These are phyloP conservation scores for Serpula lacrymans DNA, from an alignment of 768 basidiomycete species.

Conservation along the genomic window DNA sequence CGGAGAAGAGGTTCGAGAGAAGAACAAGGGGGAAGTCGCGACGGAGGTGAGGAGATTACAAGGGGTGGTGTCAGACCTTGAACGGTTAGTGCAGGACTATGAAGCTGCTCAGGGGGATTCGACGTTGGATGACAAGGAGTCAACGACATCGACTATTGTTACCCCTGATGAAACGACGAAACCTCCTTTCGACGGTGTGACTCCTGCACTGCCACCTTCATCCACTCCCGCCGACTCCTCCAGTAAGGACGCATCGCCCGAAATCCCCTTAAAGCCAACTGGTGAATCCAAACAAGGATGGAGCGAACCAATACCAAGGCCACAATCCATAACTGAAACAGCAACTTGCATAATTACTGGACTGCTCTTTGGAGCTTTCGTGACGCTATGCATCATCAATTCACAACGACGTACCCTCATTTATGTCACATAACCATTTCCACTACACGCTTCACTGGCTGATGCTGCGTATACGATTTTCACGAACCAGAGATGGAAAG, in stretches of 20 bases:
- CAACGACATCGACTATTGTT: constrained; percentile 8
- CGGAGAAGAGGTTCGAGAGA: constrained; percentile 61
- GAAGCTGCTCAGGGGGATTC: constrained; percentile 29
- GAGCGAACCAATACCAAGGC: constrained; percentile 14
- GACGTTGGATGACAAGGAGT: constrained; percentile 13
- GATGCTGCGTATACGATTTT: too few species aligned
- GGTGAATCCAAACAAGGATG: too few species aligned
- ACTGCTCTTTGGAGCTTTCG: constrained; percentile 56
- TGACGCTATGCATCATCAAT: constrained; percentile 49
- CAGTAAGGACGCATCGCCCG: background rate
- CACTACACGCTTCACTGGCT: too few species aligned
- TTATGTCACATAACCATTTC: constrained; percentile 26
- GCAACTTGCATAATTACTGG: constrained; percentile 53
- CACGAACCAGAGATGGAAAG: too few species aligned
- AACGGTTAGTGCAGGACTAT: constrained; percentile 41
- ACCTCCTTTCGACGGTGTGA: too few species aligned
- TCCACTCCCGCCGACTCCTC: too few species aligned
- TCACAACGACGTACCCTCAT: constrained; percentile 46
- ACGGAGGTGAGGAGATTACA: constrained; percentile 49
- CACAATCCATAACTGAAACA: constrained; percentile 27
- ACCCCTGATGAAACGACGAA: background rate
- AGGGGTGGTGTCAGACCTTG: constrained; percentile 47
- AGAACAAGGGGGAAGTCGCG: constrained; percentile 36
- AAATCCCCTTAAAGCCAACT: too few species aligned
- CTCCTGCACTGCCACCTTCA: too few species aligned